phyloP scores from a whole-genome alignment of 2,329 filamentous ascomycete genomes.

The Cercospora janseana region DNA sequence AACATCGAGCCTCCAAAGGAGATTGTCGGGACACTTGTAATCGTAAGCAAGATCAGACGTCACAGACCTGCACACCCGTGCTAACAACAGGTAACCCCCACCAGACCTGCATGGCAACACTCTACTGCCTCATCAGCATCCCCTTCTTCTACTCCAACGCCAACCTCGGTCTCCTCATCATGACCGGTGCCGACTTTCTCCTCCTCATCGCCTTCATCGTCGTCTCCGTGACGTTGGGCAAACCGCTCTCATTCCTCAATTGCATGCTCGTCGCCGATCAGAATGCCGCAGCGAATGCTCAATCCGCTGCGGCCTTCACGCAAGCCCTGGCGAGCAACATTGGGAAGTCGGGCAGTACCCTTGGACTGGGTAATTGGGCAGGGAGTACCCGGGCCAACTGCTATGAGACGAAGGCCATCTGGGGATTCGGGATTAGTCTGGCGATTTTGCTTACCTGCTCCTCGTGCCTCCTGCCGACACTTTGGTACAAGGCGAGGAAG shows the following conservation, averaged over 20 bases:
- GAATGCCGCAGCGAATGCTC: slow-evolving; percentile 45
- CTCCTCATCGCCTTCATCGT: slow-evolving; percentile 76
- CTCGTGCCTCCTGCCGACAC: slow-evolving; percentile 46
- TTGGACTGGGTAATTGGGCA: slow-evolving; percentile 56
- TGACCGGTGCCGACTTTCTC: slow-evolving; percentile 64
- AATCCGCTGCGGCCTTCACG: slow-evolving; percentile 55
- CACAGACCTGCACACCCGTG: no score
- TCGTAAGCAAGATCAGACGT: no score
- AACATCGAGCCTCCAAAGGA: slow-evolving; percentile 67
- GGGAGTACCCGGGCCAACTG: slow-evolving; percentile 66
- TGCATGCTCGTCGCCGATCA: slow-evolving; percentile 60
- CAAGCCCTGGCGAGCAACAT: slow-evolving; percentile 54
- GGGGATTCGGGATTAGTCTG: slow-evolving; percentile 79
- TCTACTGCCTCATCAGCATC: slow-evolving; percentile 69
- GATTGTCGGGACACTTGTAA: slow-evolving; percentile 72
- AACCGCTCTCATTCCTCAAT: slow-evolving; percentile 73
- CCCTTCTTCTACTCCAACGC: slow-evolving; percentile 80
- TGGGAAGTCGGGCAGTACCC: slow-evolving; percentile 49
- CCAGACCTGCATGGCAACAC: slow-evolving; percentile 73
- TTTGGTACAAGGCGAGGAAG: slow-evolving; percentile 53
- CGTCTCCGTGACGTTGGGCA: slow-evolving; percentile 73
- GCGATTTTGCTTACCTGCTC: slow-evolving; percentile 54
- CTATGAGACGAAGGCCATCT: slow-evolving; percentile 80
- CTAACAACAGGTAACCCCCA: no score
- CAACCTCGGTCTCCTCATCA: slow-evolving; percentile 70